These are phyloP conservation scores for Dimocarpus longan DNA, from an alignment of 345 rosid genomes.

Conservation along the genomic window DNA sequence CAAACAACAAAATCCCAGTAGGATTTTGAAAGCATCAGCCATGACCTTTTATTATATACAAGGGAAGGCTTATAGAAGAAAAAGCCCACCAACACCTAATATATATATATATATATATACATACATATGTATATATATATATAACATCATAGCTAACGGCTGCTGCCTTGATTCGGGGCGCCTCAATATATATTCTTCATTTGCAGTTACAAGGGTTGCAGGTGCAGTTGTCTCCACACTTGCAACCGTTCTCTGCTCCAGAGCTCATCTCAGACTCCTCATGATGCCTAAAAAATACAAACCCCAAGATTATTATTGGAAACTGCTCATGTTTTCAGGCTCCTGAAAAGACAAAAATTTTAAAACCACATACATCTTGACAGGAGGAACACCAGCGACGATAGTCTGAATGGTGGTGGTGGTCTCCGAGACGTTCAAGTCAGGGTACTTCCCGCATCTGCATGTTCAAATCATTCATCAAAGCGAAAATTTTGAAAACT, in stretches of 20 bases:
- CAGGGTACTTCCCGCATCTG: slow-evolving; percentile 46
- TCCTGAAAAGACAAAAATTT: not conserved
- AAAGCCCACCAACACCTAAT: not conserved
- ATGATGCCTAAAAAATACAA: slow-evolving; percentile 29
- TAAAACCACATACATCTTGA: slow-evolving; percentile 17
- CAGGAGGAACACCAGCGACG: slow-evolving; percentile 38
- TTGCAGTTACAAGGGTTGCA: slow-evolving; percentile 58
- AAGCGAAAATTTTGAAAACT: too few relatives aligned
- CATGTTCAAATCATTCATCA: not conserved
- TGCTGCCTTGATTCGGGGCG: slow-evolving; percentile 17
- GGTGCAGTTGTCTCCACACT: slow-evolving; percentile 72
- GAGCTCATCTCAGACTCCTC: slow-evolving; percentile 41
- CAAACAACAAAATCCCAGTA: not conserved
- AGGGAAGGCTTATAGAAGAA: not conserved
- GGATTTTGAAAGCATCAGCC: not conserved
- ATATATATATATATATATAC: too few relatives aligned
- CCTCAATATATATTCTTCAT: slow-evolving; percentile 1
- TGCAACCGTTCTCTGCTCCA: slow-evolving; percentile 55
- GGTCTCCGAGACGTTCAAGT: slow-evolving; percentile 40
- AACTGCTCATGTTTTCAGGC: too few relatives aligned
- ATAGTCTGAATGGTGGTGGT: slow-evolving; percentile 29
- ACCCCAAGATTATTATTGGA: not conserved
- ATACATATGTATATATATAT: too few relatives aligned
- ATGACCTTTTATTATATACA: not conserved
- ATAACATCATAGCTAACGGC: not conserved